A percentile compares a stretch with the other conserved stretches of the same genome.
These are phyloP conservation scores for Allantophomopsis lycopodina DNA, from an alignment of 2,329 filamentous ascomycete species.

Conservation along the genomic window DNA sequence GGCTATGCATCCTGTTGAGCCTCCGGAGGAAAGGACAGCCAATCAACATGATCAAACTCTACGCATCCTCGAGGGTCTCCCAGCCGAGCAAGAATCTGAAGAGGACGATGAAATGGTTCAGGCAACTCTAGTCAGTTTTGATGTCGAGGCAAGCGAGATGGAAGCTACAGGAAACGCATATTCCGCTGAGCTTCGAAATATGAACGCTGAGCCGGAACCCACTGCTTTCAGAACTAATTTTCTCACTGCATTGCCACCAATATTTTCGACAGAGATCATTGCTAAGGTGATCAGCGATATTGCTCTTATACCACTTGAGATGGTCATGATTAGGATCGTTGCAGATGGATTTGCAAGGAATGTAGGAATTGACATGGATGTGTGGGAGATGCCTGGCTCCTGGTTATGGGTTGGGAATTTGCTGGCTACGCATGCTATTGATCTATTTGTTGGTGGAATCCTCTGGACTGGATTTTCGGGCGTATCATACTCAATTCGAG, in stretches of 20 bases:
- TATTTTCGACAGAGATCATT: slow-evolving; percentile 17
- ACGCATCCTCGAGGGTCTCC: slow-evolving; percentile 15
- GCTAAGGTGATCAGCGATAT: slow-evolving; percentile 13
- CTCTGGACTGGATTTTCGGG: slow-evolving; percentile 8
- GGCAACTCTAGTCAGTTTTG: slow-evolving; percentile 18
- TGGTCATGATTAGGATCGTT: slow-evolving; percentile 15
- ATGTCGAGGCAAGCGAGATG: slow-evolving; percentile 16
- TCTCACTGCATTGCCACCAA: slow-evolving; percentile 17
- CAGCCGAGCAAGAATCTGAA: slow-evolving; percentile 7
- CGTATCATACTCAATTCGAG: too few species aligned
- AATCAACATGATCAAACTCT: slow-evolving; percentile 13
- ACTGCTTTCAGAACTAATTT: slow-evolving; percentile 15
- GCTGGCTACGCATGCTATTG: slow-evolving; percentile 9
- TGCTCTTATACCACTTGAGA: slow-evolving; percentile 16
- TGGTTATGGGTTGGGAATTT: slow-evolving; percentile 8
- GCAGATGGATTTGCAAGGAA: slow-evolving; percentile 11
- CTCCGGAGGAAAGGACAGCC: neutral
- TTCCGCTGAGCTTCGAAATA: slow-evolving; percentile 20
- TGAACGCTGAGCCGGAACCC: slow-evolving; percentile 9
- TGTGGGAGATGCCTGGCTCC: slow-evolving; percentile 7
- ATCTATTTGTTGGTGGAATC: slow-evolving; percentile 11
- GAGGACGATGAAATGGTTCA: slow-evolving; percentile 17
- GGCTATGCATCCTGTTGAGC: neutral
- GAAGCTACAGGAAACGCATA: slow-evolving; percentile 9
- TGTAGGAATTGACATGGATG: slow-evolving; percentile 5